Evolutionary conservation across 306 rosid species (phyloP), one percentile per base, ranked within the genome.

Genomic region (Pyrus bretschneideri): DNA sequence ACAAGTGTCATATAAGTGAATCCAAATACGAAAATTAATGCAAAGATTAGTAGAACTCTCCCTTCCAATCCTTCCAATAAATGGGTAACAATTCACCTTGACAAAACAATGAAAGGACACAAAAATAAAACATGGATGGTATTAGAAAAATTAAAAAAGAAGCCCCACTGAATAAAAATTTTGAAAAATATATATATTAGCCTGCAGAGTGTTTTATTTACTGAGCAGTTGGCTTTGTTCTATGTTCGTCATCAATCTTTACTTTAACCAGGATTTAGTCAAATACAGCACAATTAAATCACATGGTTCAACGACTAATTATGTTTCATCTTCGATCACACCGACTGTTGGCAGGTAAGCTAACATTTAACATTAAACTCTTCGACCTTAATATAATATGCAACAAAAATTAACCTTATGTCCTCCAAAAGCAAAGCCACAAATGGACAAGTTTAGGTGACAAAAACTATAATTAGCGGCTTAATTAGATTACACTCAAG

Each of bases 341-440:
- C 9, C 38, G 8, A 33, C 60, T 80, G 85, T 78, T 81, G 83
- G 86, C 86, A 74, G 89, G 89, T 84, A 70, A 77, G 72, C 79
- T 57, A 81, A 81, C 81, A 81, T n/a, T 22, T 21, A 57, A 57
- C 61, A 19, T 81, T 22, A 73, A 67, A 78, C 63, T 71, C 70
- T 70, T 69, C 74, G n/a, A 54, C 71, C 69, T 46, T 55, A 54
- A 29, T 23, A 30, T 38, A 75, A 76, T 57, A 33, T 9, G 38
- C 33, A 80, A 67, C 29, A 11, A 49, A 60, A 68, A 73, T 2
- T 79, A 25, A 40, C 38, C 10, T 65, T 55, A 29, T 52, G 40
- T 38, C 67, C 35, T 14, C 40, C 40, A 62, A 21, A 13, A 62
- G 38, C 35, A 62, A 21, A 44, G 35, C 60, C 60, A 27, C 46